Conservation (phyloP, 495 filamentous ascomycete species). For the Talaromyces ruber region DNA sequence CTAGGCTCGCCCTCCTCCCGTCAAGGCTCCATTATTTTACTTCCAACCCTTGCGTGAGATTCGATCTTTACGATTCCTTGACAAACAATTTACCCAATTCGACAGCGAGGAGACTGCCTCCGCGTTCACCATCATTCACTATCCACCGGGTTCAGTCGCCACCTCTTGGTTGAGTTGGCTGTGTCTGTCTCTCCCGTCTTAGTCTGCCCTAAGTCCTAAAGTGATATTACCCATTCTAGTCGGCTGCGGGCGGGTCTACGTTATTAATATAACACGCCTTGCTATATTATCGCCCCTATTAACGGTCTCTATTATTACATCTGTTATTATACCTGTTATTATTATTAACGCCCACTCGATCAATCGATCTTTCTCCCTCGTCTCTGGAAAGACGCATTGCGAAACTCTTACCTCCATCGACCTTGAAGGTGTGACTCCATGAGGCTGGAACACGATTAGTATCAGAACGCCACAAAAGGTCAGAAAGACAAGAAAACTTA, state of each 20-base stretch:
- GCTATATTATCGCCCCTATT: background rate
- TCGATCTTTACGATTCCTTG: background rate
- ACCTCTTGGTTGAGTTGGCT: slow-evolving; percentile 4
- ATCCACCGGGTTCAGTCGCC: background rate
- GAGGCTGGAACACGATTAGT: slow-evolving; percentile 3
- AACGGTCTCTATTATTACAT: background rate
- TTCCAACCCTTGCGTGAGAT: slow-evolving; percentile 1
- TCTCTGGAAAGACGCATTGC: background rate
- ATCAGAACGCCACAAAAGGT: background rate
- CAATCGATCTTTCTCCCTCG: background rate
- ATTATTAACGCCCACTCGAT: background rate
- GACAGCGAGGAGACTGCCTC: background rate
- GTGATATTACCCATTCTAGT: background rate
- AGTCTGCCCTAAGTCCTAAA: background rate
- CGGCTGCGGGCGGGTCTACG: background rate
- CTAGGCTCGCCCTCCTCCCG: background rate
- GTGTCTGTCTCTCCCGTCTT: background rate
- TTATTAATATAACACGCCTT: background rate
- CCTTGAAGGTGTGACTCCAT: slow-evolving; percentile 2
- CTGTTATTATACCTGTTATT: too few species aligned
- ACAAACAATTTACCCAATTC: background rate
- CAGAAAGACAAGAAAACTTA: background rate
- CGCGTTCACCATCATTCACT: background rate
- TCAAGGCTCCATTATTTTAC: background rate
- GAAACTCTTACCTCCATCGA: slow-evolving; percentile 1